Evolutionary conservation across 2,329 filamentous ascomycete genomes (phyloP).

Genomic region (Colletotrichum abscissum): DNA sequence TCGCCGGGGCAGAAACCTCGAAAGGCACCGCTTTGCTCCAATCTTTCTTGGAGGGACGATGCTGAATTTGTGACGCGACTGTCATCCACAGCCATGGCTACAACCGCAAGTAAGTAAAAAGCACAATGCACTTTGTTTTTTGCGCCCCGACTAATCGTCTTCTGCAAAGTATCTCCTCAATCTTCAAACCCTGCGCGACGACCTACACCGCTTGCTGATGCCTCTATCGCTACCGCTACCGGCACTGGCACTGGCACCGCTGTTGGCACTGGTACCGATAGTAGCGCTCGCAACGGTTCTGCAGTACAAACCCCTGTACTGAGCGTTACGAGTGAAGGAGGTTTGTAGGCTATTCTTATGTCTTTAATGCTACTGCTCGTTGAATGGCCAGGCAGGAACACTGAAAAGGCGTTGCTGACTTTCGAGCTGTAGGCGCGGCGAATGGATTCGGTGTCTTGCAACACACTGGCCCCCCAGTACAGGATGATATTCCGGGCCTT

Average conservation of each 20-base stretch:
- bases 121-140: not conserved
- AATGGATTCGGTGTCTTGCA: slow-evolving; percentile 37
- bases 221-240: not conserved
- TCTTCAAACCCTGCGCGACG: not conserved
- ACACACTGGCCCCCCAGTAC: slow-evolving; percentile 36
- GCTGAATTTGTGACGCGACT: not conserved
- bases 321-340: slow-evolving; percentile 1
- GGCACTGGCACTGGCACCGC: not conserved
- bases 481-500: slow-evolving; percentile 39
- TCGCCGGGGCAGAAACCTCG: not conserved
- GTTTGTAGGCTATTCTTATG: slow-evolving; percentile 3
- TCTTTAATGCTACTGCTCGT: not conserved
- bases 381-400: not conserved
- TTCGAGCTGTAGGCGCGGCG: slow-evolving; percentile 1
- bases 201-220: not conserved
- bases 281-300: not conserved
- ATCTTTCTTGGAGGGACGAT: not conserved
- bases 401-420: slow-evolving; percentile 8
- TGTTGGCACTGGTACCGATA: not conserved
- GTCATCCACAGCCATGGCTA: slow-evolving; percentile 17
- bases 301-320: not conserved
- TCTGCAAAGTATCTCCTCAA: slow-evolving; percentile 11
- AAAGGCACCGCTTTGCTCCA: not conserved
- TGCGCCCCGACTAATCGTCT: not conserved
- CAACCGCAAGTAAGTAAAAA: slow-evolving; percentile 16